A percentile compares a stretch with the other conserved stretches of the same genome.
Evolutionary conservation across 139 green algal species (phyloP).

Genomic region (Mesotaenium endlicherianum): DNA sequence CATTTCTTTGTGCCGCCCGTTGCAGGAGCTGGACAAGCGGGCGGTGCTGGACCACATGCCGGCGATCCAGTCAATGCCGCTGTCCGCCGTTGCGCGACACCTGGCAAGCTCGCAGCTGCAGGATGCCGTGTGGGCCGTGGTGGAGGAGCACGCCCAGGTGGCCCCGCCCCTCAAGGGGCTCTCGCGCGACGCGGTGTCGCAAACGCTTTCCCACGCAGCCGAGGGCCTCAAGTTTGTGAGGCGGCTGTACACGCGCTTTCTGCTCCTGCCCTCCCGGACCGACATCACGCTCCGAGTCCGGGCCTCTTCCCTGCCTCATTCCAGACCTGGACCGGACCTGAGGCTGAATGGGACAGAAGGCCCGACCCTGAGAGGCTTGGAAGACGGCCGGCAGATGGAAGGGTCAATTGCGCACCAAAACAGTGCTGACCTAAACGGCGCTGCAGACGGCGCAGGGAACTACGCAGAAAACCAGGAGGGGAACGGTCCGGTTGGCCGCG

Average conservation of each 20-base stretch:
- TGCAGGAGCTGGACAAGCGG: conserved; percentile 13
- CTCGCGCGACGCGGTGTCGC: not conserved
- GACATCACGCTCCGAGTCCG: not conserved
- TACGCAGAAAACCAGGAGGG: no score
- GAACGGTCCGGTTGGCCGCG: no score
- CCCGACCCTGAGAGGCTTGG: no score
- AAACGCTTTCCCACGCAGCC: not conserved
- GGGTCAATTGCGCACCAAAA: no score
- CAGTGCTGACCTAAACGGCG: no score
- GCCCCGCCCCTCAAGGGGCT: not conserved
- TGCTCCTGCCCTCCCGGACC: conserved; percentile 21
- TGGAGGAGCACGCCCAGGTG: not conserved
- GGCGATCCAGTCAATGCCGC: not conserved
- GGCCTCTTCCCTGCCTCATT: no score
- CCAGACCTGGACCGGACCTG: no score
- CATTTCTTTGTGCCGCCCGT: no score
- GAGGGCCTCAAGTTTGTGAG: conserved; percentile 17
- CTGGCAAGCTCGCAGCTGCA: not conserved
- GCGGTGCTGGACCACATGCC: not conserved
- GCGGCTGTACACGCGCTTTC: conserved; percentile 20
- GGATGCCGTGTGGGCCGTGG: not conserved
- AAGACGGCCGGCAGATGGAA: no score
- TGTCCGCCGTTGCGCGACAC: not conserved
- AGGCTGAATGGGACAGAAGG: no score
- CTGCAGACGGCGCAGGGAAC: no score